Conservation (phyloP, 1,284 basidiomycete species). For the Ganoderma sp. region DNA sequence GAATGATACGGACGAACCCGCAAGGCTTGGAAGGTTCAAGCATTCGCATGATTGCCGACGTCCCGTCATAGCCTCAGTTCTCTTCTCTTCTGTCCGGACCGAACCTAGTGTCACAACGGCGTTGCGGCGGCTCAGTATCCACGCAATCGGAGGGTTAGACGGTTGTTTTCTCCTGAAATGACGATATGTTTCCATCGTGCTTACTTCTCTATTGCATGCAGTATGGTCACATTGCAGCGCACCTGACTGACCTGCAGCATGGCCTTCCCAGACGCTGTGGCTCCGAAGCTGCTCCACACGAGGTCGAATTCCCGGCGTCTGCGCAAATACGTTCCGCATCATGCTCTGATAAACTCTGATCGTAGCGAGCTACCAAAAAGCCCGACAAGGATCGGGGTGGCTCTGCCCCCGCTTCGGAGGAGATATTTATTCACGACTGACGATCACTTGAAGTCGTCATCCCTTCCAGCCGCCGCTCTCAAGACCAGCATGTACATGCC, state of each 20-base stretch:
- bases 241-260: conserved; percentile 11
- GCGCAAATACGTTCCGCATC: neutral
- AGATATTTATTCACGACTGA: conserved; percentile 3
- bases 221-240: conserved; percentile 10
- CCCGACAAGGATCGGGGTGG: neutral
- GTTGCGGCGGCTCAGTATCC: neutral
- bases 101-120: neutral
- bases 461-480: neutral
- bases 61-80: neutral
- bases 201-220: neutral
- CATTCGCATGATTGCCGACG: neutral
- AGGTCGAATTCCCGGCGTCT: conserved; percentile 7
- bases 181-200: neutral
- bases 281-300: conserved; percentile 4
- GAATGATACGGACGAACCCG: neutral
- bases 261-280: neutral
- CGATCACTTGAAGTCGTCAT: neutral
- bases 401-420: neutral
- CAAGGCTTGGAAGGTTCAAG: neutral
- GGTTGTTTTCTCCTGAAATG: neutral
- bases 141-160: neutral
- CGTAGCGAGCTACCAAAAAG: neutral
- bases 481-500: conserved; percentile 3
- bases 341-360: conserved; percentile 3
- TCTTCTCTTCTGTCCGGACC: neutral